Base-by-base conservation (phyloP, 2,329 filamentous ascomycete genomes). In the Calonectria leucothoes region DNA sequence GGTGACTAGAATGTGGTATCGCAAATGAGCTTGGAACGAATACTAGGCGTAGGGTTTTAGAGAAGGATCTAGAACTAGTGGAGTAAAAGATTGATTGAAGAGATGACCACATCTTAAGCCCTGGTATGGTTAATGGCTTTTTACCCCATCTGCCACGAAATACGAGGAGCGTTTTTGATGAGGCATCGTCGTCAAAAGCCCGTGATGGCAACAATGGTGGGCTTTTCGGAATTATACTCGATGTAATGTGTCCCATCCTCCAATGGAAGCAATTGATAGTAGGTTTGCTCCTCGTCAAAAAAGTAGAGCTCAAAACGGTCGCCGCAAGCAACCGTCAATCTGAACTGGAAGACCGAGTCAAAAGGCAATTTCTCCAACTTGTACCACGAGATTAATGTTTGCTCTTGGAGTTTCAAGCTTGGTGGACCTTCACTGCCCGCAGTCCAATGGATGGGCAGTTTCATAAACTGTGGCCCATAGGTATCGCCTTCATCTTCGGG, bases 1-100 rank as follows among this genome's bases (percentile, higher is more conserved):
- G 81, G 84, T 86, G 55, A 85, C 85, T 12, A 81, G 86, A 59
- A 87, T 88, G 83, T 88, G 87, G 87, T 89, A 89, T 77, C 82
- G 87, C 71, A 88, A 87, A 82, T 89, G 8, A 45, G 2, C 10
- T 5, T 23, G n/a, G 42, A 23, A 45, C 20, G n/a, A 23, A 23
- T 23, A 23, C 42, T 3, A 4, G 20, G 8, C 5, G n/a, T n/a
- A 1, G 20, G 20, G n/a, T 45, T 45, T n/a, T 45, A 10, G 17
- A 45, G 6, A 45, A 45, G 6, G 2, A 45, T 7, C 10, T 11
- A 12, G 20, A n/a, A n/a, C 4, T 10, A n/a, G 7, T 45, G 2
- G 14, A 45, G 11, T 1, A 45, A 3, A n/a, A 45, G 23, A n/a
- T 6, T 5, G 0, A 23, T 4, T 12, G 1, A 23, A 45, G n/a